Base-by-base conservation (phyloP, 768 basidiomycete genomes). In the Lactarius vividus region DNA sequence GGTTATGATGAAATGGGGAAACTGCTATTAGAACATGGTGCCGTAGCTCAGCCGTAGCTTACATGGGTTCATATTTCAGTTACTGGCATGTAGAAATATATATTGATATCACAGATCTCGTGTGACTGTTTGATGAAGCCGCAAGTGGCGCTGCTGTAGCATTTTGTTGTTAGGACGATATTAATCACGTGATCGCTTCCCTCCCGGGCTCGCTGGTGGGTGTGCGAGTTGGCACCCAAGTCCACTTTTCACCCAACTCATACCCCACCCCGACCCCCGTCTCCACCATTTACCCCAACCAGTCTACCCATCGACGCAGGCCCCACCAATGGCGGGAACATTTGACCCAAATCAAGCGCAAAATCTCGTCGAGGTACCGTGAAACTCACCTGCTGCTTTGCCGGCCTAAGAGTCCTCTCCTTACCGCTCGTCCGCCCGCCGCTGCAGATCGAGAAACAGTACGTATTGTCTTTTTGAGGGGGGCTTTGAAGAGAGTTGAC, bases 331-430 rank as follows among this genome's bases (percentile, higher is more conserved):
- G 69, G 67, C 69, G 2, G 63, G 59, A 46, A 78, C 79, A 70
- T 96, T 98, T 73, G 93, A 97, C 77, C 87, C 96, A 44, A 85
- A 94, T 71, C 91, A 86, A 66, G 93, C 94, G n/a, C 91, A 95
- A 77, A 98, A 98, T 81, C 82, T 88, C 72, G 79, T 85, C 68
- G 94, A 98, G 85, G 92, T 93, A 74, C 70, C 29, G 28, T 35
- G 46, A 42, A 28, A 42, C 29, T 59, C 33, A 18, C 49, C 29
- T n/a, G 23, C 9, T 23, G 55, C n/a, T 31, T 26, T n/a, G 23
- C n/a, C 29, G 6, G 31, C 57, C 57, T 64, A 40, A 64, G 11
- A 84, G 26, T n/a, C 49, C 52, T 53, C 28, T 26, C 10, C 40
- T 35, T 9, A n/a, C 29, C 29, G 33, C 42, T 20, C 23, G n/a